These are phyloP conservation scores for Fraxinus dipetala DNA, from an alignment of 305 asterid genomes.

Conservation along the genomic window DNA sequence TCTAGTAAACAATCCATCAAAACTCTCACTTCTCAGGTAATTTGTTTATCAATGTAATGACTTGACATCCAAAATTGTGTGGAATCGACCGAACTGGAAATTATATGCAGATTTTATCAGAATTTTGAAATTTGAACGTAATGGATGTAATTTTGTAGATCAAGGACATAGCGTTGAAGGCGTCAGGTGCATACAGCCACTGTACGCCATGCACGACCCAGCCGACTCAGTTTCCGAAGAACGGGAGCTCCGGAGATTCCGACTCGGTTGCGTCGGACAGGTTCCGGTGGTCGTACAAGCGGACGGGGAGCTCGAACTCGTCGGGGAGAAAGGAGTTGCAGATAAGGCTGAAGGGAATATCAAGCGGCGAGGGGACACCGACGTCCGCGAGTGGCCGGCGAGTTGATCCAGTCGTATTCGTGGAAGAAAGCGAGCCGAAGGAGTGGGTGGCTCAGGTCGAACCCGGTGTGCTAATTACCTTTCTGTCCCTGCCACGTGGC, in stretches of 20 bases:
- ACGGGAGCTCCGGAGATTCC: constrained; percentile 36
- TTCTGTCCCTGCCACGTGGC: constrained; percentile 85
- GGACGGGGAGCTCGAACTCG: constrained; percentile 82
- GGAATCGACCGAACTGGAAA: neutral
- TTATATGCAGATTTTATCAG: neutral
- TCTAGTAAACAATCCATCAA: constrained; percentile 34
- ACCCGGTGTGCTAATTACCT: constrained; percentile 92
- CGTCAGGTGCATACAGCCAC: constrained; percentile 87
- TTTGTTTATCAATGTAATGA: neutral
- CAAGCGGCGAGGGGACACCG: constrained; percentile 91
- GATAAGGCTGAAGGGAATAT: constrained; percentile 84
- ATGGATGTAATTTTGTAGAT: constrained; percentile 36
- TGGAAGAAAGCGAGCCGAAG: constrained; percentile 87
- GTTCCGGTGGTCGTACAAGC: constrained; percentile 75
- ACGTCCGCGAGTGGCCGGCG: constrained; percentile 92
- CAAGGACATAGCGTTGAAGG: constrained; percentile 93
- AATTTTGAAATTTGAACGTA: neutral
- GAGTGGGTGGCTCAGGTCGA: constrained; percentile 99
- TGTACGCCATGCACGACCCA: constrained; percentile 73
- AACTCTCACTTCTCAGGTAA: constrained; percentile 45
- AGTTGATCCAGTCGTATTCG: constrained; percentile 72
- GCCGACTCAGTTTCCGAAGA: constrained; percentile 34
- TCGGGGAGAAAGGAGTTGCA: constrained; percentile 86
- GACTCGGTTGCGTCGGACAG: constrained; percentile 59
- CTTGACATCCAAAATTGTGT: neutral